A percentile compares a stretch with the other conserved stretches of the same genome.
These are phyloP conservation scores for Eucalyptus marginata DNA, from an alignment of 345 rosid genomes.

Conservation along the genomic window DNA sequence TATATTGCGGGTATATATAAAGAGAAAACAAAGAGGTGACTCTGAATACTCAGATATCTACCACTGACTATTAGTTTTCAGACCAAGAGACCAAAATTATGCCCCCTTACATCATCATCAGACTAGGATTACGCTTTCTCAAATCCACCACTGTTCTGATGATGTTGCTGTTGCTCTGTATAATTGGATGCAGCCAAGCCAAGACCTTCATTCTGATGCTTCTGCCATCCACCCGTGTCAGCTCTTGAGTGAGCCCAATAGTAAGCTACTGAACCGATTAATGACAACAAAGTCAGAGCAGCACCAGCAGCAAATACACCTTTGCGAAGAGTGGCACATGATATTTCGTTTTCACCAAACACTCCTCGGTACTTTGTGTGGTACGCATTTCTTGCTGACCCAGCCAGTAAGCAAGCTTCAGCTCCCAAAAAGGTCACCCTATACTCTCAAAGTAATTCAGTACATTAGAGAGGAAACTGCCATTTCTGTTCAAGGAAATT, in stretches of 20 bases:
- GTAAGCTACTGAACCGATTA: conserved; percentile 52
- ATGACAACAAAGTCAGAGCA: conserved; percentile 69
- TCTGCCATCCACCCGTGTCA: conserved; percentile 95
- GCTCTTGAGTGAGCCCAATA: conserved; percentile 83
- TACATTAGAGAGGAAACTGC: not conserved
- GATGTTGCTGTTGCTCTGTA: conserved; percentile 32
- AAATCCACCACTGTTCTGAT: conserved; percentile 14
- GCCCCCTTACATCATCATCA: not conserved
- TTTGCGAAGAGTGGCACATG: conserved; percentile 80
- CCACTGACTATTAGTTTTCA: not conserved
- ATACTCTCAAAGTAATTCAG: not conserved
- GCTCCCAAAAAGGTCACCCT: conserved; percentile 93
- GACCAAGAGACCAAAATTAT: not conserved
- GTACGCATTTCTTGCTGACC: conserved; percentile 78
- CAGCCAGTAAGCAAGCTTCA: conserved; percentile 88
- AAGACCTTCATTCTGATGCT: conserved; percentile 73
- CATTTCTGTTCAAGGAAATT: not conserved
- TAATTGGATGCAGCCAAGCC: conserved; percentile 36
- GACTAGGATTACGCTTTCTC: conserved; percentile 22
- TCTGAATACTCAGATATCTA: not conserved
- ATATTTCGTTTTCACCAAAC: conserved; percentile 26
- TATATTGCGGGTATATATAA: not conserved
- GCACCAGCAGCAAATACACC: conserved; percentile 96
- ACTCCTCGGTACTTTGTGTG: conserved; percentile 69
- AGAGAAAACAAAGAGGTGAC: not conserved